Evolutionary conservation across 192 early-diverging fungal genomes (phyloP), one percentile per base, ranked within the genome.

Genomic region (Coemansia reversa): DNA sequence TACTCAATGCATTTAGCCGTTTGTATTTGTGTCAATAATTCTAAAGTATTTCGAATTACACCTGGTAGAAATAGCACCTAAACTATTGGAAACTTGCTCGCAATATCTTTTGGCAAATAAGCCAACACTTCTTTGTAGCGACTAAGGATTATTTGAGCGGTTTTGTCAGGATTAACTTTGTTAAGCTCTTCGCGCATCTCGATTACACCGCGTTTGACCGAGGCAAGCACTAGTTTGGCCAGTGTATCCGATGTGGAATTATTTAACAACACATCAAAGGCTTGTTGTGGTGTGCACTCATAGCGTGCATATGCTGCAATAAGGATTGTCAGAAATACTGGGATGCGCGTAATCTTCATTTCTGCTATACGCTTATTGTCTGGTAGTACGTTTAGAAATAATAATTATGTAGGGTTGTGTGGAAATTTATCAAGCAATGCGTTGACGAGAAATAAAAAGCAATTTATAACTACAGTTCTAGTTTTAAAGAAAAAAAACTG

Each of bases 251-350:
- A 51, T 16, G 74, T 79, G 3, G 52, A 11, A 22, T 68, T 58
- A 28, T 47, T 62, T 49, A 78, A 63, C 62, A 78, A 29, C 2
- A 65, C 63, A 24, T 72, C 66, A 14, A 78, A 60, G 48, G 76
- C 76, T 33, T 78, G 51, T 24, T 78, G 48, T 2, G 59, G 35
- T 0, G 76, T 72, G 27, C 76, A 78, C 42, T 63, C 61, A 55
- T 78, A 66, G 25, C 66, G 66, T 19, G 66, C 76, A 5, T 30
- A 12, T 20, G 39, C 70, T 39, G 47, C 27, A 3, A 54, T 28
- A 2, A 70, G 14, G 1, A 50, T n/a, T 1, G 62, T 42, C 9
- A 67, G 25, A 4, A 76, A 5, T 2, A 66, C 5, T 8, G 58
- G 18, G 22, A 55, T 32, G 50, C 18, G 7, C n/a, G 63, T 27